Evolutionary conservation across 805 yeast genomes (phyloP).

Genomic region (Kluyveromyces aestuarii): DNA sequence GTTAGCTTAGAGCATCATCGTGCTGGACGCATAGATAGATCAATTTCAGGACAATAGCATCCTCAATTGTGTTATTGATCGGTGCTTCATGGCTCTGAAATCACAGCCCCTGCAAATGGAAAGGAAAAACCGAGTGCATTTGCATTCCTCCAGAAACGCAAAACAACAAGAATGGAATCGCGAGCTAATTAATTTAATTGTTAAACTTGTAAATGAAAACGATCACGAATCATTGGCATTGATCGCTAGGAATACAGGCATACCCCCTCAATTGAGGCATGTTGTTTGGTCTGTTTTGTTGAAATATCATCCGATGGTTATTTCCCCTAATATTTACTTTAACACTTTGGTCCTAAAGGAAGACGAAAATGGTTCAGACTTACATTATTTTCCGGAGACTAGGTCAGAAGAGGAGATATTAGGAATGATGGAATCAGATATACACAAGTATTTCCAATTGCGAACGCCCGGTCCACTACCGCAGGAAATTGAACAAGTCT

Average conservation of each 20-base stretch:
- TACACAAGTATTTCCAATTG: constrained; percentile 46
- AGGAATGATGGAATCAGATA: constrained; percentile 43
- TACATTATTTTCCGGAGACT: constrained; percentile 9
- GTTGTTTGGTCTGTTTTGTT: constrained; percentile 79
- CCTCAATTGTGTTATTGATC: background rate
- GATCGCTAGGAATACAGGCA: constrained; percentile 73
- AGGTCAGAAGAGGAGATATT: constrained; percentile 16
- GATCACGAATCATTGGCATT: constrained; percentile 72
- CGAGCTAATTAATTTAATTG: constrained; percentile 38
- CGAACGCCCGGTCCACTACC: constrained; percentile 19
- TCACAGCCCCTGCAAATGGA: constrained; percentile 3
- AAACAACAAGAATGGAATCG: constrained; percentile 22
- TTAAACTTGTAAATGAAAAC: constrained; percentile 43
- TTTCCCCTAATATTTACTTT: constrained; percentile 62
- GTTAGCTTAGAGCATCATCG: no score
- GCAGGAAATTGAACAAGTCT: constrained; percentile 39
- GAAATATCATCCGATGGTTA: constrained; percentile 77
- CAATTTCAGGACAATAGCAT: no score
- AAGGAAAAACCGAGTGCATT: constrained; percentile 7
- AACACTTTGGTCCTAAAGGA: constrained; percentile 28
- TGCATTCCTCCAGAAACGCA: constrained; percentile 21
- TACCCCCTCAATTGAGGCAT: constrained; percentile 74
- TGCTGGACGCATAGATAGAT: no score
- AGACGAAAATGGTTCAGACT: constrained; percentile 3
- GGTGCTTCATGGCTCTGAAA: background rate